Conservation (phyloP, 176 grass and related monocot species). For the Eragrostis nindensis region DNA sequence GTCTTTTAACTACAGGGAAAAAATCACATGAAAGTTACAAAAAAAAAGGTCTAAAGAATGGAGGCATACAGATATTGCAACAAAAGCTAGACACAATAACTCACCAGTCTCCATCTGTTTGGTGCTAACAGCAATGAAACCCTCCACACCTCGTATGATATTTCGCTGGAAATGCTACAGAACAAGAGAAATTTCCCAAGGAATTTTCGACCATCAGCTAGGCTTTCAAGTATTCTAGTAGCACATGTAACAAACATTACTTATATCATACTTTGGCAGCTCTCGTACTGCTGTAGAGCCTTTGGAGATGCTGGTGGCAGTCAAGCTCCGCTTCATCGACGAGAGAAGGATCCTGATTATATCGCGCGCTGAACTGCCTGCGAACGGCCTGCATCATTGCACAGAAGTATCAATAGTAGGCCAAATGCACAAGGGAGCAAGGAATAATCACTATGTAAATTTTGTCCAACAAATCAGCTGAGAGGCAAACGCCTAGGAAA, state of each 20-base stretch:
- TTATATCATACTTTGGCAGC: constrained; percentile 74
- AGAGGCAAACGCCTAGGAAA: constrained; percentile 5
- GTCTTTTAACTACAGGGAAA: constrained; percentile 73
- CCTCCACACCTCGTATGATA: constrained; percentile 77
- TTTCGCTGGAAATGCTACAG: constrained; percentile 85
- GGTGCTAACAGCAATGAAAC: constrained; percentile 82
- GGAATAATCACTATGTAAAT: not conserved
- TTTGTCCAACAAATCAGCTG: constrained; percentile 1
- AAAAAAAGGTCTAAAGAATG: constrained; percentile 15
- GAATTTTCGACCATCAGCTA: constrained; percentile 22
- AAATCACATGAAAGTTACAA: not conserved
- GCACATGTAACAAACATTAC: constrained; percentile 13
- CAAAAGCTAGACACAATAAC: not conserved
- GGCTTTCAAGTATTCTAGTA: constrained; percentile 12
- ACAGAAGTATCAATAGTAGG: constrained; percentile 18
- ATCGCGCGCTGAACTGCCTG: constrained; percentile 73
- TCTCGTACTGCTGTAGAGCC: constrained; percentile 77
- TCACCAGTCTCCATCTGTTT: constrained; percentile 98
- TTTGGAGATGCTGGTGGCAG: constrained; percentile 90
- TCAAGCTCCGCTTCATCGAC: constrained; percentile 94
- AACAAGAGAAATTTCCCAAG: constrained; percentile 24
- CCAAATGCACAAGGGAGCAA: constrained; percentile 11
- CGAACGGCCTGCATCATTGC: constrained; percentile 67
- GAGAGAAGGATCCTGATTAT: constrained; percentile 74
- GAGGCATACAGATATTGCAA: not conserved